Conservation (phyloP, 495 filamentous ascomycete genomes). For the Polyplosphaeria fusca region DNA sequence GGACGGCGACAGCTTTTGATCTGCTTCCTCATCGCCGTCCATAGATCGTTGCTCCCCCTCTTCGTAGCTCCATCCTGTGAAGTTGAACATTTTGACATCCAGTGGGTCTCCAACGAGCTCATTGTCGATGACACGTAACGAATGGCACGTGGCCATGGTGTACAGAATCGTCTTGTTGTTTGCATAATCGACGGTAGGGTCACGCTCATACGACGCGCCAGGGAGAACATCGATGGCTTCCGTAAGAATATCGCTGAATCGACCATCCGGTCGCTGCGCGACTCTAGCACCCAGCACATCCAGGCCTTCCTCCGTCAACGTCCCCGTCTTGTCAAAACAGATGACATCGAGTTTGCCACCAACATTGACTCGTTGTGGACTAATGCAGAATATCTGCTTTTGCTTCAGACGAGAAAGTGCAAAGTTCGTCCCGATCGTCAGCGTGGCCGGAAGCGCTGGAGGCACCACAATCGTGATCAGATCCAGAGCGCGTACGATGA, state of each 20-base stretch:
- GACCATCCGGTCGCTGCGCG: conserved; percentile 59
- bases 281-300: conserved; percentile 88
- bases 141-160: conserved; percentile 98
- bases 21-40: conserved; percentile 59
- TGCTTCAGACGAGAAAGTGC: conserved; percentile 80
- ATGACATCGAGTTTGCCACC: conserved; percentile 93
- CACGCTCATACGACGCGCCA: conserved; percentile 51
- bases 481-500: conserved; percentile 88
- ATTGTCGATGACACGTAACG: conserved; percentile 77
- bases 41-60: conserved; percentile 68
- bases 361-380: conserved; percentile 92
- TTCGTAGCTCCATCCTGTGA: conserved; percentile 88
- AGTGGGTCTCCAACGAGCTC: conserved; percentile 92
- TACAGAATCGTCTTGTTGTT: conserved; percentile 71
- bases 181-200: conserved; percentile 57
- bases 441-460: conserved; percentile 91
- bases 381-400: conserved; percentile 94
- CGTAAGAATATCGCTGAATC: conserved; percentile 60
- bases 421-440: conserved; percentile 96
- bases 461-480: conserved; percentile 98
- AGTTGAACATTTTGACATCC: conserved; percentile 98
- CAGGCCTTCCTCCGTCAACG: conserved; percentile 92
- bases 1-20: conserved; percentile 69
- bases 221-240: conserved; percentile 56
- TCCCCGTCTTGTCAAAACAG: conserved; percentile 99